phyloP scores from a whole-genome alignment of 2,329 filamentous ascomycete species.

The Sclerotinia glacialis region DNA sequence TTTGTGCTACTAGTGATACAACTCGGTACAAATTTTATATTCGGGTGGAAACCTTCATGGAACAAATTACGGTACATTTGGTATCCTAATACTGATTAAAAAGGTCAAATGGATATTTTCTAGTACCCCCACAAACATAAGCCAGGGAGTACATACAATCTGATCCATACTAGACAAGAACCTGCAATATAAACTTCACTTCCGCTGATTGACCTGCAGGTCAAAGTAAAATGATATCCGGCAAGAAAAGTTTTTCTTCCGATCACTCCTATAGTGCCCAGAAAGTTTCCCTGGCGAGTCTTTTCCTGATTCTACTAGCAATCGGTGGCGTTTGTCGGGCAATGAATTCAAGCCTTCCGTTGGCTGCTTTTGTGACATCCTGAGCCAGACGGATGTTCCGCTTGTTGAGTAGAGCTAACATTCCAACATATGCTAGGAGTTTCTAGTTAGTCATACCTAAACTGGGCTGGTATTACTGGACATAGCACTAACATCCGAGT shows the following conservation, averaged over 20 bases:
- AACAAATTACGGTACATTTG: no score
- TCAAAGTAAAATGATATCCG: background rate
- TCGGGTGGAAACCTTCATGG: no score
- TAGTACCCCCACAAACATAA: background rate
- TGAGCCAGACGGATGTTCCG: background rate
- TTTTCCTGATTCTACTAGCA: background rate
- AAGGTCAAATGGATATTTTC: background rate
- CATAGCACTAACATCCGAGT: background rate
- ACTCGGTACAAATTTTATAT: no score
- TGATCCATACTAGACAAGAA: background rate
- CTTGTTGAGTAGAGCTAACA: background rate
- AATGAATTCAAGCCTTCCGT: background rate
- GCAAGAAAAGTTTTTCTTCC: background rate
- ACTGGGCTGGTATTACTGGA: no score
- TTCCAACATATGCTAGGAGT: background rate
- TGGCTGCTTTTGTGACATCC: background rate
- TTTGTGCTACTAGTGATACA: no score
- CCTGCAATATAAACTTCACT: no score
- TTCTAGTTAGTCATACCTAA: background rate
- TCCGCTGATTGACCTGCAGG: background rate
- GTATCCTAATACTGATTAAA: no score
- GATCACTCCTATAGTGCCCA: background rate
- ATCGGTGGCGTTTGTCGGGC: background rate
- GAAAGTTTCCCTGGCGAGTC: background rate
- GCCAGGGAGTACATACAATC: background rate